Evolutionary conservation across 257 asterid species (phyloP), one percentile per base, ranked within the genome.

Genomic region (Anisodus acutangulus): DNA sequence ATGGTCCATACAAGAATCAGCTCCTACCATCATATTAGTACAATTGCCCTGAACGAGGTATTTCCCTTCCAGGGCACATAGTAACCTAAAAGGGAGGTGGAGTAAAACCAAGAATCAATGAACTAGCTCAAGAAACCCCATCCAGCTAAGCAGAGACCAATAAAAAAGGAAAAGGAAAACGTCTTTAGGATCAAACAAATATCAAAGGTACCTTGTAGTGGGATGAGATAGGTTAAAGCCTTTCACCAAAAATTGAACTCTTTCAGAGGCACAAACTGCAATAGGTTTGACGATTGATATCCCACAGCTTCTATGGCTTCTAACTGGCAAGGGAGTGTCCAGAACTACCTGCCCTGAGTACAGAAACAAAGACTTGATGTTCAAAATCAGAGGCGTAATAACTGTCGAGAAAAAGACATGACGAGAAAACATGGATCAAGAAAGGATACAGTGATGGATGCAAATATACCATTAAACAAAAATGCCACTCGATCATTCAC

Each of bases 321-420:
- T 84, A 64, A 71, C 87, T 13, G 93, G 92, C 83, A 94, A 86
- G 54, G 94, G 89, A 12, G 95, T 87, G 86, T 93, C 96, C 58
- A 93, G 84, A 87, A 95, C 95, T 84, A 97, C 91, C 88, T 89
- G 91, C 89, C 98, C 99, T 97, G 95, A 88, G 66, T 78, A 84
- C 88, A 49, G 58, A 81, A 67, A 15, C 47, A 53, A 78, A 13
- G 64, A 53, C 64, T 53, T 16, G 82, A 83, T 59, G 55, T 85
- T 72, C 80, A 31, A 86, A 31, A 80, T 78, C 85, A 72, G 39
- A 81, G 60, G 49, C 17, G 45, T 47, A 31, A 81, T 79, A 31
- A 31, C 35, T 82, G 41, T 85, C 41, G 35, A 69, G 49, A 67
- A 78, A 76, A 31, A 53, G 49, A 13, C 17, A 71, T 9, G 79